Evolutionary conservation across 768 basidiomycete species (phyloP), one percentile per base, ranked within the genome.

Genomic region (Lactarius akahatsu): DNA sequence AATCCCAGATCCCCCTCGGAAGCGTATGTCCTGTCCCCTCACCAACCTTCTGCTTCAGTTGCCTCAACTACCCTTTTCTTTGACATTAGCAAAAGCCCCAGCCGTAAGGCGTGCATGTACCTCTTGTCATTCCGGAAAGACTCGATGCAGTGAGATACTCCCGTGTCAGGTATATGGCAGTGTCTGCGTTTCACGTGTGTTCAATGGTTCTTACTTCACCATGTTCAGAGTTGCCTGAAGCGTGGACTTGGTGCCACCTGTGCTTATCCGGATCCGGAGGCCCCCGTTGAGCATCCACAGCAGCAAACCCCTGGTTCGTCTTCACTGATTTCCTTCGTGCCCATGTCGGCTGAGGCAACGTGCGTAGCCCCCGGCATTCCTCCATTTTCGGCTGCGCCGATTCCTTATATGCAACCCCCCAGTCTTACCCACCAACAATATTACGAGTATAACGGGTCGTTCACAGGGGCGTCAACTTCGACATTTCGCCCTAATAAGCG

Each of bases 111-210:
- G 91, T 69, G 91, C 91, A 1, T 92, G 91, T 70, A 83, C 86
- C 45, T 88, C 91, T 16, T 92, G 91, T 77, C 91, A 92, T 76
- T 80, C 89, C 59, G 91, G 91, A 60, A 92, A 92, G 78, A 92
- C 91, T 15, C 80, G 90, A 71, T 92, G 91, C 72, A 91, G 89
- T 71, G 91, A 92, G 77, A 86, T 85, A 40, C 81, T 92, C 23
- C 91, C 91, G 9, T 92, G 91, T 77, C 90, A 91, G 85, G 90
- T 89, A 69, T 13, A 77, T 71, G 32, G 16, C 54, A 59, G 55
- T 59, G 26, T 30, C 23, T 23, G 32, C 56, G 40, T 73, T 68
- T 15, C 61, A 23, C 52, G 43, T 67, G 26, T 63, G 55, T 67
- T 36, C 40, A 58, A 50, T 28, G 28, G 41, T 57, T 50, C n/a